Evolutionary conservation across 139 green algal genomes (phyloP).

Genomic region (Micractinium sp.): DNA sequence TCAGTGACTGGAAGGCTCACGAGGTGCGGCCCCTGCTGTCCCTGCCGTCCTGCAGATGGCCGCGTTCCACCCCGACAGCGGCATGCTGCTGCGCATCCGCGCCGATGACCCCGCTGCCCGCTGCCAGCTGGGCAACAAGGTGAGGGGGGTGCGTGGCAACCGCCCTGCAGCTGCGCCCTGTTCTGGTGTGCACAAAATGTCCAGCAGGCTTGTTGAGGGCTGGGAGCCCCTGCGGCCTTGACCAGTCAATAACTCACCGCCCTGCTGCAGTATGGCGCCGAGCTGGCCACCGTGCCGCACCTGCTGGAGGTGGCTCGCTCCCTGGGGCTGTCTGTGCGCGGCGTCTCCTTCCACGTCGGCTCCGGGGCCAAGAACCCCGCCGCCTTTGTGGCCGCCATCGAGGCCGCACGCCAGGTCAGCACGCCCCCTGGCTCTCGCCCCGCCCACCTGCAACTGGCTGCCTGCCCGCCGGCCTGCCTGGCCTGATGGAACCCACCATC

Average conservation of each 20-base stretch:
- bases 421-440: not conserved
- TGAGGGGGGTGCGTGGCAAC: not conserved
- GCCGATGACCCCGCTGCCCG: conserved; percentile 75
- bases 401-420: conserved; percentile 29
- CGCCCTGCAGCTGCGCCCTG: not conserved
- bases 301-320: conserved; percentile 42
- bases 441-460: not conserved
- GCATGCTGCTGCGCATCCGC: conserved; percentile 89
- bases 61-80: conserved; percentile 66
- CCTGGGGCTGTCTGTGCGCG: conserved; percentile 76
- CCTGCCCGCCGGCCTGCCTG: not conserved
- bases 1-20: too few species aligned
- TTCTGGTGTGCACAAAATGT: not conserved
- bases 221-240: not conserved
- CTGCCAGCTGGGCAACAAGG: conserved; percentile 58
- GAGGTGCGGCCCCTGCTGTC: not conserved
- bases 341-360: conserved; percentile 97
- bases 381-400: conserved; percentile 71
- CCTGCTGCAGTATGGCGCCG: conserved; percentile 88
- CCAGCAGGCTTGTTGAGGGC: not conserved
- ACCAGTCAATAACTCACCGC: not conserved
- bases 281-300: conserved; percentile 57
- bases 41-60: conserved; percentile 58
- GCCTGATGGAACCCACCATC: not conserved
- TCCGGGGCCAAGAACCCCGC: conserved; percentile 82